Conservation (phyloP, 2,329 filamentous ascomycete genomes). For the Colletotrichum lini region DNA sequence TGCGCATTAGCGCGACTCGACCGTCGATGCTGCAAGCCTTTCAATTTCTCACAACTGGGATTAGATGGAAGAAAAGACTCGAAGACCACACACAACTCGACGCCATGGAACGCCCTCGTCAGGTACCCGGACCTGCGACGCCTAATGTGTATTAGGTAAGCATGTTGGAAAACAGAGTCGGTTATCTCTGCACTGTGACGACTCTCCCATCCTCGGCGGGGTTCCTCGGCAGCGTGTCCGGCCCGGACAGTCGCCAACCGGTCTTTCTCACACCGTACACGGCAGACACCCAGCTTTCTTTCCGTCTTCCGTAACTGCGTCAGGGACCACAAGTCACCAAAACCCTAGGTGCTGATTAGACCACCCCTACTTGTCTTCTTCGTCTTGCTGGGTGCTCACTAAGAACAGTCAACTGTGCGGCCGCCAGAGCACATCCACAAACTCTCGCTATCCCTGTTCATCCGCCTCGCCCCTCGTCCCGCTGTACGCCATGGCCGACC, state of each 20-base stretch:
- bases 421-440: neutral
- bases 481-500: slow-evolving; percentile 37
- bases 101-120: slow-evolving; percentile 28
- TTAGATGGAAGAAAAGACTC: slow-evolving; percentile 11
- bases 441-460: slow-evolving; percentile 2
- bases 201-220: neutral
- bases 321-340: slow-evolving; percentile 8
- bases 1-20: slow-evolving; percentile 5
- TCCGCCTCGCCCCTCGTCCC: too few species aligned
- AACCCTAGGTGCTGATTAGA: slow-evolving; percentile 13
- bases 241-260: slow-evolving; percentile 22
- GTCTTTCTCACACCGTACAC: slow-evolving; percentile 24
- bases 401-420: slow-evolving; percentile 4
- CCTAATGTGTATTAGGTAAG: slow-evolving; percentile 29
- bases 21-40: neutral
- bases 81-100: slow-evolving; percentile 12
- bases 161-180: neutral
- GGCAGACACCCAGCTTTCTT: neutral
- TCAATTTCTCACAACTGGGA: slow-evolving; percentile 11
- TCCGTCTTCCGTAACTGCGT: slow-evolving; percentile 10
- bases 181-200: slow-evolving; percentile 7
- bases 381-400: slow-evolving; percentile 17
- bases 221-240: slow-evolving; percentile 10
- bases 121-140: slow-evolving; percentile 36
- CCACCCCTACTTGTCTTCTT: slow-evolving; percentile 1